phyloP scores from a whole-genome alignment of 1,284 basidiomycete species.

The Cryptococcus hybrid region DNA sequence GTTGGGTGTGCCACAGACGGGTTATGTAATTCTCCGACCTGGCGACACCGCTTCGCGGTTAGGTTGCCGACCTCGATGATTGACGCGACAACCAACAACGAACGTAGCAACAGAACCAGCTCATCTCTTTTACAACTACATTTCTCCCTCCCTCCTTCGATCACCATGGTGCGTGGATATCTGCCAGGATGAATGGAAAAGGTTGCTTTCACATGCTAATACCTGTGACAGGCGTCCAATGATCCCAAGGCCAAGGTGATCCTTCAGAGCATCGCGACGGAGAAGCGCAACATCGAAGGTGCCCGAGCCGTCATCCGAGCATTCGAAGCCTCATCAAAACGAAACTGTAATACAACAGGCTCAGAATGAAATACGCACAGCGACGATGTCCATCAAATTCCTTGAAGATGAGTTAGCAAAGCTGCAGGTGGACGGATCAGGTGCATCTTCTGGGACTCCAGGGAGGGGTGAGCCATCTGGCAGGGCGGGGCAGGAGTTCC shows the following conservation, averaged over 20 bases:
- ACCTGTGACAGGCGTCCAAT: constrained; percentile 1
- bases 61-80: background rate
- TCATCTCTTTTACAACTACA: too few species aligned
- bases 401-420: constrained; percentile 48
- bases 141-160: background rate
- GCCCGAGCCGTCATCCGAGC: constrained; percentile 50
- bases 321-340: constrained; percentile 48
- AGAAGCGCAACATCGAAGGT: constrained; percentile 49
- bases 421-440: constrained; percentile 30
- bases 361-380: constrained; percentile 49
- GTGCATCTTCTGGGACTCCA: constrained; percentile 11
- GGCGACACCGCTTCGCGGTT: background rate
- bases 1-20: background rate
- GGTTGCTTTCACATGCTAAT: background rate
- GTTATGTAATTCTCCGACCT: background rate
- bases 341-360: constrained; percentile 51
- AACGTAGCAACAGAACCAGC: too few species aligned
- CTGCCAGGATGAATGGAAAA: background rate
- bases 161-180: background rate
- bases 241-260: constrained; percentile 45
- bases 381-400: constrained; percentile 47
- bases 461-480: constrained; percentile 6
- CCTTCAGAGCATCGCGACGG: constrained; percentile 44
- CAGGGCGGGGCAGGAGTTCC: constrained; percentile 3
- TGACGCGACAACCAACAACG: background rate